phyloP scores from a whole-genome alignment of 192 early-diverging fungal species.

The Haplosporangium gracile region DNA sequence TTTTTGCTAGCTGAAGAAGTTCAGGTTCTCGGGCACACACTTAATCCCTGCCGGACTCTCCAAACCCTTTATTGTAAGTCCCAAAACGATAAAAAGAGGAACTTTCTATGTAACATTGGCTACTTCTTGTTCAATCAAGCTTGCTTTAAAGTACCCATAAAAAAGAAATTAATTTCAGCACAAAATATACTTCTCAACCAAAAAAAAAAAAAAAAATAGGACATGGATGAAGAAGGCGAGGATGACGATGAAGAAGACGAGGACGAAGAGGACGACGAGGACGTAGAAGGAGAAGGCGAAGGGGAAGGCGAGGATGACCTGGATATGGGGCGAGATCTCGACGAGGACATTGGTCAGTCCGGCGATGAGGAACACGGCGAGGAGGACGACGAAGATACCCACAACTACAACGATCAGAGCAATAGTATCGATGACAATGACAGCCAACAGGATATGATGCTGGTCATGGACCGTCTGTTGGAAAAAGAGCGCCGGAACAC shows the following conservation, averaged over 20 bases:
- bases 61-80: constrained; percentile 25
- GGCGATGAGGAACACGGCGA: constrained; percentile 15
- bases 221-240: constrained; percentile 16
- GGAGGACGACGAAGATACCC: constrained; percentile 17
- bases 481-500: neutral
- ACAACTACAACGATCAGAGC: neutral
- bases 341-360: constrained; percentile 16
- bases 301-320: constrained; percentile 17
- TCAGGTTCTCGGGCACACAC: constrained; percentile 20
- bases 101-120: neutral
- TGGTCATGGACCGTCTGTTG: neutral
- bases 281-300: constrained; percentile 7
- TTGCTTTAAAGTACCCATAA: neutral
- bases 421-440: neutral
- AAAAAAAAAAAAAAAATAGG: neutral
- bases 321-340: constrained; percentile 27
- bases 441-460: neutral
- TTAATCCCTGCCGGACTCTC: constrained; percentile 27
- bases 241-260: constrained; percentile 27
- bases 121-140: too few relatives aligned
- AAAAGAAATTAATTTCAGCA: neutral
- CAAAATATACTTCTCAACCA: neutral
- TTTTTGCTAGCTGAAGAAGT: constrained; percentile 10
- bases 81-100: neutral
- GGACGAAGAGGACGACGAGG: constrained; percentile 12